These are phyloP conservation scores for Aegilops speltoides DNA, from an alignment of 176 grass and related monocot genomes.

Conservation along the genomic window DNA sequence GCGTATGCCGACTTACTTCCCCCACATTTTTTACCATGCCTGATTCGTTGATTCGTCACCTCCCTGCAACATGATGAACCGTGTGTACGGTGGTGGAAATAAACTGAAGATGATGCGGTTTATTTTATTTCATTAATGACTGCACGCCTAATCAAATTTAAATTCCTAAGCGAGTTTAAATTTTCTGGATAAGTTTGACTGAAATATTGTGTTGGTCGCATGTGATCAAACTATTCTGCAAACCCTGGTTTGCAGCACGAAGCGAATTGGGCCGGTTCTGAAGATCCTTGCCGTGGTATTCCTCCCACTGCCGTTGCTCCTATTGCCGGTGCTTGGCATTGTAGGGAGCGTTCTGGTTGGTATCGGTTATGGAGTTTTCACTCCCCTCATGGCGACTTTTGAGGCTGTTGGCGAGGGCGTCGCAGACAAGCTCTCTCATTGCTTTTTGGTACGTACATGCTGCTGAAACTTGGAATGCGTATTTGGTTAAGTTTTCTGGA, in stretches of 20 bases:
- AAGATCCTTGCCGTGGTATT: constrained; percentile 50
- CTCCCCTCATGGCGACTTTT: constrained; percentile 78
- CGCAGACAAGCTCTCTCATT: constrained; percentile 63
- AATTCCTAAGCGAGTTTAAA: neutral
- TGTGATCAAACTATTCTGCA: neutral
- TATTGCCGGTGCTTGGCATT: constrained; percentile 49
- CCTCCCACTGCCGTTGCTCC: constrained; percentile 53
- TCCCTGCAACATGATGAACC: neutral
- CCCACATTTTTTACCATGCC: neutral
- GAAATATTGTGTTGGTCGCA: neutral
- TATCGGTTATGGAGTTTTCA: constrained; percentile 65
- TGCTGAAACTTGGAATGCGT: neutral
- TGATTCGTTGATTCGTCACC: neutral
- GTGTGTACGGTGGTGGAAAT: too few relatives aligned
- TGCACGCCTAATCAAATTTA: neutral
- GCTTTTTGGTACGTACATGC: constrained; percentile 51
- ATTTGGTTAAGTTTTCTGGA: neutral
- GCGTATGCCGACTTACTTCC: constrained; percentile 47
- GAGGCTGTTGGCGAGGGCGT: constrained; percentile 58
- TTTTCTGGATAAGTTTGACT: neutral
- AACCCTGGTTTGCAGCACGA: constrained; percentile 51
- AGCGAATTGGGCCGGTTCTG: constrained; percentile 52
- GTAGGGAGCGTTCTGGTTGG: constrained; percentile 68
- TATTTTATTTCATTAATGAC: neutral
- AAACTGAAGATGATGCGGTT: too few relatives aligned